A percentile compares a stretch with the other conserved stretches of the same genome.
These are phyloP conservation scores for Podospora conica DNA, from an alignment of 495 filamentous ascomycete genomes.

Conservation along the genomic window DNA sequence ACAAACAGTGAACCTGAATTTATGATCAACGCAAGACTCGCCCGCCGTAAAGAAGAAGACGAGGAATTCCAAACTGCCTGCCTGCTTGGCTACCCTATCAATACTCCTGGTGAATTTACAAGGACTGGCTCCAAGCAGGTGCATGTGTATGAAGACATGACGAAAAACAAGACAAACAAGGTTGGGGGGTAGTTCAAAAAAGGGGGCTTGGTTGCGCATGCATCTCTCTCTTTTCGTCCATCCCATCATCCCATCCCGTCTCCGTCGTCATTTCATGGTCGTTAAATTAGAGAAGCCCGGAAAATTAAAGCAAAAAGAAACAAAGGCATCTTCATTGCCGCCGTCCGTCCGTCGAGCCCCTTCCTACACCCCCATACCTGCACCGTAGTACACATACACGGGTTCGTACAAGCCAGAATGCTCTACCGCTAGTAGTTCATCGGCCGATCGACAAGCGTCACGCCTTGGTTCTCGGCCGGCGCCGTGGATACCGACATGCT, in stretches of 20 bases:
- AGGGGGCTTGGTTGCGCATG: background rate
- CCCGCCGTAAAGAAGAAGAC: background rate
- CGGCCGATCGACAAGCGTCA: constrained; percentile 29
- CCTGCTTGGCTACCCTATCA: background rate
- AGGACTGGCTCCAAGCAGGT: background rate
- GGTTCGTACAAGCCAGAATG: background rate
- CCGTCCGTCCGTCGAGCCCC: background rate
- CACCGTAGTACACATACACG: background rate
- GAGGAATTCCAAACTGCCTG: background rate
- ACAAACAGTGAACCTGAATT: background rate
- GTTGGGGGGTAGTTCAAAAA: background rate
- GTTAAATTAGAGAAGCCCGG: background rate
- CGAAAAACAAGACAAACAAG: background rate
- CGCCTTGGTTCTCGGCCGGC: constrained; percentile 12
- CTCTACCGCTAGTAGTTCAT: constrained; percentile 30
- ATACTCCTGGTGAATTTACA: background rate
- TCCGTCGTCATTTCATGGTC: constrained; percentile 3
- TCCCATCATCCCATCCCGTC: background rate
- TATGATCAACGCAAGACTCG: background rate
- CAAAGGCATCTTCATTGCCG: background rate
- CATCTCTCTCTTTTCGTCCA: background rate
- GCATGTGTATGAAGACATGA: background rate
- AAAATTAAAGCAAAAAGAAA: background rate
- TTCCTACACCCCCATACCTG: background rate
- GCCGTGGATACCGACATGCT: constrained; percentile 8